phyloP scores from a whole-genome alignment of 305 asterid genomes.

The Coffea humblotiana region DNA sequence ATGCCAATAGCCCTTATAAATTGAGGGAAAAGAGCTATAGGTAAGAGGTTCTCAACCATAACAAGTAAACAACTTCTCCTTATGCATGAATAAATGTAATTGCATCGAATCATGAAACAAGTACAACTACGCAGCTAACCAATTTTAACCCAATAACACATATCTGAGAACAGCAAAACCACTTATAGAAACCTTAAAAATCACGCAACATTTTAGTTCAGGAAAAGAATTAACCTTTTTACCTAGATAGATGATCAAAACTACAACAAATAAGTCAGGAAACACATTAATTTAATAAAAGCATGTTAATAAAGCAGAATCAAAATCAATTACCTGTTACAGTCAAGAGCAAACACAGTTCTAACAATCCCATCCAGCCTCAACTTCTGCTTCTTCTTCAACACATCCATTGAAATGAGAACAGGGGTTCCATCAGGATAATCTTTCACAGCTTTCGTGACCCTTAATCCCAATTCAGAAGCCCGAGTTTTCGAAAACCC shows the following conservation, averaged over 20 bases:
- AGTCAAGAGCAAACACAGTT: constrained; percentile 63
- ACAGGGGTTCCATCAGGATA: constrained; percentile 75
- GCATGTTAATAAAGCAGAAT: background rate
- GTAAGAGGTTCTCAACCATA: background rate
- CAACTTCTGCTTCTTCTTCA: constrained; percentile 60
- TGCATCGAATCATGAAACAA: background rate
- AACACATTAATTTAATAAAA: background rate
- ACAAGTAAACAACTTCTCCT: no score
- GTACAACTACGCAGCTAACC: background rate
- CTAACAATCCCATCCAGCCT: constrained; percentile 81
- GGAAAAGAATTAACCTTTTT: no score
- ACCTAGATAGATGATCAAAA: background rate
- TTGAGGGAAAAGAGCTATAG: background rate
- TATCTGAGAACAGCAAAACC: background rate
- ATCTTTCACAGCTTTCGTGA: constrained; percentile 57
- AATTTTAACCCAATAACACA: background rate
- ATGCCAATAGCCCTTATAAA: background rate
- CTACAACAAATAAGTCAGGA: background rate
- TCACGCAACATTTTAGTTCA: background rate
- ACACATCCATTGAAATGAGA: constrained; percentile 65
- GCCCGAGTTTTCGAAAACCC: constrained; percentile 60
- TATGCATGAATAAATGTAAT: background rate
- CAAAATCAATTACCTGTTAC: constrained; percentile 55
- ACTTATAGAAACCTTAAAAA: background rate
- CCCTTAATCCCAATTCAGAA: constrained; percentile 70